A percentile compares a stretch with the other conserved stretches of the same genome.
These are phyloP conservation scores for Diplodia seriata DNA, from an alignment of 2,329 filamentous ascomycete species.

Conservation along the genomic window DNA sequence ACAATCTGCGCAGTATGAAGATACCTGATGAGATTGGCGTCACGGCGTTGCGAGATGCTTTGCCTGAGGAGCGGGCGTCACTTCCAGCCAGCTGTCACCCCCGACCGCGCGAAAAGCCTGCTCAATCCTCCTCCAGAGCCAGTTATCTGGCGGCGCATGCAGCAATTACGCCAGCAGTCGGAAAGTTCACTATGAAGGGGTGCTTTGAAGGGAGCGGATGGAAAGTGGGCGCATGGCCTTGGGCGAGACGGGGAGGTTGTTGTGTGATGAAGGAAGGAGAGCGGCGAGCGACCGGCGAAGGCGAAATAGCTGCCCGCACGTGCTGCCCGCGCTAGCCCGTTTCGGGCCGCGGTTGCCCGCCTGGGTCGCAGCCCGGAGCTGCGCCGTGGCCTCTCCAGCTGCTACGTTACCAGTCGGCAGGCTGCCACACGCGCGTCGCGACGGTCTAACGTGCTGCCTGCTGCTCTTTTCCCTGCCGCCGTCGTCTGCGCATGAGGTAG, in stretches of 20 bases:
- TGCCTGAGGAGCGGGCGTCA: conserved; percentile 31
- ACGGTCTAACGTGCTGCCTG: conserved; percentile 11
- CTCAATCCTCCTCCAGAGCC: conserved; percentile 31
- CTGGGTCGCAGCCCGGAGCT: conserved; percentile 10
- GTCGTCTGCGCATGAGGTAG: conserved; percentile 33
- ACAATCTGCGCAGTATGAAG: conserved; percentile 27
- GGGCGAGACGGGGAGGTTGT: conserved; percentile 34
- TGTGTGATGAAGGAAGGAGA: conserved; percentile 35
- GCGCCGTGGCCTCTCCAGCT: conserved; percentile 30
- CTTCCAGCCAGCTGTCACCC: conserved; percentile 29
- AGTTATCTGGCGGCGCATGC: conserved; percentile 34
- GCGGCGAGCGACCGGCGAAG: conserved; percentile 34
- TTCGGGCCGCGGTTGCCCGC: conserved; percentile 11
- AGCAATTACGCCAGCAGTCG: conserved; percentile 30
- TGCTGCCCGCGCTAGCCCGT: conserved; percentile 25
- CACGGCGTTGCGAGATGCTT: conserved; percentile 32
- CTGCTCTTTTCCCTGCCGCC: neutral
- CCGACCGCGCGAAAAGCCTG: conserved; percentile 32
- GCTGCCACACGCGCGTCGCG: conserved; percentile 21
- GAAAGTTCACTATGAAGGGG: conserved; percentile 33
- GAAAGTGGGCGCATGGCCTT: conserved; percentile 35
- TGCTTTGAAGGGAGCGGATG: conserved; percentile 40
- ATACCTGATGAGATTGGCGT: conserved; percentile 29
- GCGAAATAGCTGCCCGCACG: conserved; percentile 31
- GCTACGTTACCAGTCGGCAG: neutral